Evolutionary conservation across 1,139 yeast genomes (phyloP).

Genomic region (Yamadazyma triangularis): DNA sequence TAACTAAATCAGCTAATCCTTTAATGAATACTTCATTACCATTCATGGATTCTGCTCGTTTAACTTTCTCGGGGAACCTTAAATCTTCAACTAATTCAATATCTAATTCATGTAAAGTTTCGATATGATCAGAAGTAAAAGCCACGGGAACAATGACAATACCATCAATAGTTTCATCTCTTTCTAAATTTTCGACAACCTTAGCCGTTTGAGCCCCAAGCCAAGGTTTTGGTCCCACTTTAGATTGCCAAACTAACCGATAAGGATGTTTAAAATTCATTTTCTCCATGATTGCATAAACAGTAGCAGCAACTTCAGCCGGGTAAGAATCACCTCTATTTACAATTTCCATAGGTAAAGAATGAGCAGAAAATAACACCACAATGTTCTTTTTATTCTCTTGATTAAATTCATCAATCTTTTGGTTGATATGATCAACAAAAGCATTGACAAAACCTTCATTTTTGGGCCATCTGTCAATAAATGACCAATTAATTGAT

Average conservation of each 20-base stretch:
- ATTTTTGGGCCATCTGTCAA: constrained; percentile 96
- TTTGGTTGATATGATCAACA: constrained; percentile 61
- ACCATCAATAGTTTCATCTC: constrained; percentile 62
- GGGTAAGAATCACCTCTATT: constrained; percentile 96
- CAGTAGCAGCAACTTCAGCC: constrained; percentile 94
- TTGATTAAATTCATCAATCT: constrained; percentile 63
- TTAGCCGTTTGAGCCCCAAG: constrained; percentile 89
- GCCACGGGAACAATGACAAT: constrained; percentile 88
- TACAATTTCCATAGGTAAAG: constrained; percentile 91
- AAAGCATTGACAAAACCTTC: constrained; percentile 73
- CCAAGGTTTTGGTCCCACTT: constrained; percentile 99
- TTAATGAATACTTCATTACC: constrained; percentile 75
- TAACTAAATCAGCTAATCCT: constrained; percentile 83
- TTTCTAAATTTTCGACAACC: constrained; percentile 65
- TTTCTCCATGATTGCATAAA: constrained; percentile 85
- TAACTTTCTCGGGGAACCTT: constrained; percentile 64
- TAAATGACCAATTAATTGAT: constrained; percentile 77
- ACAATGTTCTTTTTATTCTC: constrained; percentile 52
- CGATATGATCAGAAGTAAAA: constrained; percentile 93
- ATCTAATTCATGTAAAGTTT: constrained; percentile 89
- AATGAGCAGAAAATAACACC: constrained; percentile 88
- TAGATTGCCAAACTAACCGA: constrained; percentile 94
- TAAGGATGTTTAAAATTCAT: constrained; percentile 79
- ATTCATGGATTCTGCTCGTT: constrained; percentile 89
- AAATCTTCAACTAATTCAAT: constrained; percentile 73